Evolutionary conservation across 768 basidiomycete genomes (phyloP).

Genomic region (Mrakia blollopis): DNA sequence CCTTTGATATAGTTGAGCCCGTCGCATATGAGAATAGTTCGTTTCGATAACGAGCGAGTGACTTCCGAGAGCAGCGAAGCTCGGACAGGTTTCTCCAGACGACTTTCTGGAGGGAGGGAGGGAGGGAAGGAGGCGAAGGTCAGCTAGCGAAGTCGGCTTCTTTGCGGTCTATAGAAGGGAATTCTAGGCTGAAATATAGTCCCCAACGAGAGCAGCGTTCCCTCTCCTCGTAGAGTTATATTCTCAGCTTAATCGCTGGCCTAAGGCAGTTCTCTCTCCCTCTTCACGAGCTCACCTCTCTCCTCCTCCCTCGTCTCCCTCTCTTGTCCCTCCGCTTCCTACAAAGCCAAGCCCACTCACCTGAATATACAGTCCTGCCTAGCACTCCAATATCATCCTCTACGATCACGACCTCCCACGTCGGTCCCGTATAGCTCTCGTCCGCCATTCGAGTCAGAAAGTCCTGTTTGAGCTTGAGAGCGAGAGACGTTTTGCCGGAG

Average conservation of each 20-base stretch:
- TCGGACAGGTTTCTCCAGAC: slow-evolving; percentile 81
- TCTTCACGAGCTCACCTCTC: background rate
- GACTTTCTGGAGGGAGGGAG: slow-evolving; percentile 53
- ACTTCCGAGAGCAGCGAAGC: slow-evolving; percentile 75
- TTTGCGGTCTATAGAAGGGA: no score
- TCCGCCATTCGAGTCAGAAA: slow-evolving; percentile 56
- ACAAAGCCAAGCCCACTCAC: slow-evolving; percentile 47
- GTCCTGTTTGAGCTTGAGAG: slow-evolving; percentile 57
- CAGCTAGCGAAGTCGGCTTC: slow-evolving; percentile 8
- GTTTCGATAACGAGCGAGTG: slow-evolving; percentile 63
- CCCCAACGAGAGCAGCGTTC: no score
- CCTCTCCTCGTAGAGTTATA: no score
- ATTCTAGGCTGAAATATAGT: no score
- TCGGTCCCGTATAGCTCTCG: slow-evolving; percentile 54
- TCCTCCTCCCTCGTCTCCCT: no score
- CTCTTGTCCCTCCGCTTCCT: background rate
- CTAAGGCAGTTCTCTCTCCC: no score
- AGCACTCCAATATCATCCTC: slow-evolving; percentile 71
- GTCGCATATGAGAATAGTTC: slow-evolving; percentile 82
- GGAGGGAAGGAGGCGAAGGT: slow-evolving; percentile 22
- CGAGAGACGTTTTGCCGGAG: slow-evolving; percentile 77
- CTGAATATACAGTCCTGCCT: slow-evolving; percentile 63
- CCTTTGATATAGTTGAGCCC: slow-evolving; percentile 94
- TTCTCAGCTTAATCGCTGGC: no score
- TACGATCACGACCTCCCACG: slow-evolving; percentile 52